Evolutionary conservation across 345 rosid species (phyloP), one percentile per base, ranked within the genome.

Genomic region (Gossypium longicalyx): DNA sequence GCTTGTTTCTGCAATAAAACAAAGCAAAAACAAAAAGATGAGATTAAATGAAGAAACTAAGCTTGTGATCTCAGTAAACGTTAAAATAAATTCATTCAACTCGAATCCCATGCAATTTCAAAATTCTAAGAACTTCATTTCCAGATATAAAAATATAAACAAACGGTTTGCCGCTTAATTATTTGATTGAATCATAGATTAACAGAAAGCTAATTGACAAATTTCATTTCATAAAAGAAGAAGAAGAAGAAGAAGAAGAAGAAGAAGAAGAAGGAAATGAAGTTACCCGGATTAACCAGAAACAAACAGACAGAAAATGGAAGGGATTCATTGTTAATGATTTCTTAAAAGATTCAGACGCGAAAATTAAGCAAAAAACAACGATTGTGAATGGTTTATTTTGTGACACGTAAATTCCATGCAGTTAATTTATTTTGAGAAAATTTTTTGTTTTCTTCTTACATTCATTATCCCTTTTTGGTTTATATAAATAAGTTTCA

Each of bases 251-350:
- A 70, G 52, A 59, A 34, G 38, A 3, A 7, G 13, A 9, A 29
- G 29, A 59, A 29, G 29, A 59, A 34, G 38, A 34, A 34, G 38
- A 70, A 70, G 52, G 52, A 56, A 19, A 77, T 41, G 67, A 41
- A 58, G 66, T 48, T 64, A 82, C 85, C 85, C 5, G 77, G 78
- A 53, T 52, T 29, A 63, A 60, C 53, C 70, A 66, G 76, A 76
- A 56, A 58, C 38, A 47, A 60, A 27, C 53, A 49, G 15, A 15
- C 61, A 15, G 47, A 16, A 41, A 51, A 67, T 23, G 6, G 74
- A 12, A 48, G 15, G 27, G 52, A 58, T 58, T 48, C 7, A 19
- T 56, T 19, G 69, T 52, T 67, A 69, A 70, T 27, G 76, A 73
- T 63, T 20, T 72, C 6, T 22, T 6, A 61, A 7, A 68, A 64